Conservation (phyloP, 2,329 filamentous ascomycete genomes). For the Nothomitra cinnamomea region DNA sequence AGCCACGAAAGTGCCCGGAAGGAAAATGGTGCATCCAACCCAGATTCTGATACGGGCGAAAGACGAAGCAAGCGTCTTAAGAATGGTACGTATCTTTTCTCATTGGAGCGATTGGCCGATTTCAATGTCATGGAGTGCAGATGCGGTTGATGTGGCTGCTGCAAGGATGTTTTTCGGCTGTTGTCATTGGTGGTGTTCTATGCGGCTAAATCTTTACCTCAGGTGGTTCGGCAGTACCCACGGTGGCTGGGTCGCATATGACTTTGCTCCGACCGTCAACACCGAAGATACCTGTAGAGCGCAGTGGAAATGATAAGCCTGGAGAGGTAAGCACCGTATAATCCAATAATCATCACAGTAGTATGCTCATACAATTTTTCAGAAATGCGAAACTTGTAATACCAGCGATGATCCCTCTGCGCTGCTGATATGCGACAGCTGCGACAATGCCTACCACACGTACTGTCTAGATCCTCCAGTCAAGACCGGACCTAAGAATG, state of each 20-base stretch:
- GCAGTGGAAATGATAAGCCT: slow-evolving; percentile 33
- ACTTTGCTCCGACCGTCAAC: slow-evolving; percentile 74
- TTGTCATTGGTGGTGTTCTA: slow-evolving; percentile 2
- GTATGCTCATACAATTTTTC: slow-evolving; percentile 17
- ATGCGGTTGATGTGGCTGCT: slow-evolving; percentile 4
- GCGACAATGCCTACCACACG: slow-evolving; percentile 76
- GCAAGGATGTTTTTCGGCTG: not conserved
- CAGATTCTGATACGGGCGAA: slow-evolving; percentile 43
- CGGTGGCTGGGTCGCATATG: slow-evolving; percentile 93
- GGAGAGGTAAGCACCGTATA: slow-evolving; percentile 33
- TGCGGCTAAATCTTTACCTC: slow-evolving; percentile 22
- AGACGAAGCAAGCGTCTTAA: slow-evolving; percentile 85
- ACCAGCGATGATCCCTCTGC: slow-evolving; percentile 55
- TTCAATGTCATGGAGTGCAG: slow-evolving; percentile 9
- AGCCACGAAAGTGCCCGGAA: slow-evolving; percentile 40
- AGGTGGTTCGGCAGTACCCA: slow-evolving; percentile 38
- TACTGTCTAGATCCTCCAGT: slow-evolving; percentile 78
- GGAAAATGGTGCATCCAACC: slow-evolving; percentile 38
- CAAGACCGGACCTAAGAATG: slow-evolving; percentile 52
- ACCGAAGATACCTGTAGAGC: slow-evolving; percentile 37
- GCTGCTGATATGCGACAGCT: slow-evolving; percentile 75
- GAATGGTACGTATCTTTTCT: slow-evolving; percentile 43
- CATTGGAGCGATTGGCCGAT: not conserved
- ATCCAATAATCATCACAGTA: slow-evolving; percentile 1
- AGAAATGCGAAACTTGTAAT: slow-evolving; percentile 77